Conservation (phyloP, 805 yeast genomes). For the Pichia heedii region DNA sequence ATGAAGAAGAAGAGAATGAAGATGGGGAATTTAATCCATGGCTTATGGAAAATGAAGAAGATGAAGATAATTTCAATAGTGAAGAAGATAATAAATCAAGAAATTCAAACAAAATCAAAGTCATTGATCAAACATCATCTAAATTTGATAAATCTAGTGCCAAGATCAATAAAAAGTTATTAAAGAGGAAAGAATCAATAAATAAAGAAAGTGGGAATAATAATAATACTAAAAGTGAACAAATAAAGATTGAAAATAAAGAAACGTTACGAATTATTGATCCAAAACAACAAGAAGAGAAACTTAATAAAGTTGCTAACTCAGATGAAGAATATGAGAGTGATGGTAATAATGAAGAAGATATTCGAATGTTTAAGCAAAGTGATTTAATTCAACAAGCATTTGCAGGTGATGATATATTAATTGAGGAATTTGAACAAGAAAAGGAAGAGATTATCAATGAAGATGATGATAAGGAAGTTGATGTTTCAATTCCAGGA, state of each 20-base stretch:
- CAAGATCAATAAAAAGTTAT: slow-evolving; percentile 30
- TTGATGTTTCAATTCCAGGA: slow-evolving; percentile 84
- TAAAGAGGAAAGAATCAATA: slow-evolving; percentile 19
- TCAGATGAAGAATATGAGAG: slow-evolving; percentile 30
- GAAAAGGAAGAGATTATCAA: slow-evolving; percentile 61
- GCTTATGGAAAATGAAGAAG: slow-evolving; percentile 31
- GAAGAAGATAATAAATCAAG: slow-evolving; percentile 15
- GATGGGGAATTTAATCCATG: slow-evolving; percentile 40
- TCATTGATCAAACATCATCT: slow-evolving; percentile 43
- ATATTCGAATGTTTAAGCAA: slow-evolving; percentile 57
- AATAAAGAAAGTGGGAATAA: slow-evolving; percentile 22
- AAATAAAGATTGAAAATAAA: slow-evolving; percentile 39
- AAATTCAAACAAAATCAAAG: slow-evolving; percentile 37
- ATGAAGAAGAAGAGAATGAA: slow-evolving; percentile 6
- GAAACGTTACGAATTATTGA: slow-evolving; percentile 49
- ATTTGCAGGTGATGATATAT: slow-evolving; percentile 95
- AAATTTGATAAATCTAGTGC: slow-evolving; percentile 39
- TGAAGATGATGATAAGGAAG: slow-evolving; percentile 76
- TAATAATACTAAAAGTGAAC: slow-evolving; percentile 22
- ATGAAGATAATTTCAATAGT: slow-evolving; percentile 12
- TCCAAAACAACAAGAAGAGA: slow-evolving; percentile 23
- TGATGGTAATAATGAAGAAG: slow-evolving; percentile 37
- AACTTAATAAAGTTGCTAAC: slow-evolving; percentile 4
- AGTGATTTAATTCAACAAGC: slow-evolving; percentile 81
- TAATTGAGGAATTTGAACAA: slow-evolving; percentile 55